These are phyloP conservation scores for Clavariopsis aquatica DNA, from an alignment of 495 filamentous ascomycete species.

Conservation along the genomic window DNA sequence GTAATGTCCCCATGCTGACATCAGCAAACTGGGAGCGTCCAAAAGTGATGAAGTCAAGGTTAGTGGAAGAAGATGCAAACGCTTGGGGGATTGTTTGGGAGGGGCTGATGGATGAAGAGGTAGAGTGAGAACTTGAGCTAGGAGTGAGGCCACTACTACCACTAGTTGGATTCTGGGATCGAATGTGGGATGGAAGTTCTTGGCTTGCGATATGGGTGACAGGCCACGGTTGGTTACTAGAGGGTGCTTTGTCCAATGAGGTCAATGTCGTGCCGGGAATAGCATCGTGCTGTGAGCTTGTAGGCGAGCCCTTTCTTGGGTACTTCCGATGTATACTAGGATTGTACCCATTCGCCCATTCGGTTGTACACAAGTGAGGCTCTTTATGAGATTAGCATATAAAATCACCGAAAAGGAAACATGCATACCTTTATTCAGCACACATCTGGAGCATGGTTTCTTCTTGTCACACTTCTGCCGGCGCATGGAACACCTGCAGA, in stretches of 20 bases:
- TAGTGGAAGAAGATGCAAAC: conserved; percentile 8
- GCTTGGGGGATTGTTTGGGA: not conserved
- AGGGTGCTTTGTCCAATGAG: not conserved
- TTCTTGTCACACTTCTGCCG: conserved; percentile 34
- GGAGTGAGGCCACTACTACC: not conserved
- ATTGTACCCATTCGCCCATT: conserved; percentile 35
- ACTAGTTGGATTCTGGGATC: not conserved
- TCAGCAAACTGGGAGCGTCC: conserved; percentile 26
- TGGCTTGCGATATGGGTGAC: not conserved
- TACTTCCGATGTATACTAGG: conserved; percentile 32
- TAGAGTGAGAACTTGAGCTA: conserved; percentile 3
- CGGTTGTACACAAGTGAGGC: conserved; percentile 26
- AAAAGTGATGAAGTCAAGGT: conserved; percentile 33
- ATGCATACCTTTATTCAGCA: conserved; percentile 19
- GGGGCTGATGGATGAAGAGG: not conserved
- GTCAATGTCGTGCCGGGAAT: not conserved
- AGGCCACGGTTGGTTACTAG: conserved; percentile 5
- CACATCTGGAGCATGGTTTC: conserved; percentile 28
- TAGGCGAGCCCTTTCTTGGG: conserved; percentile 12
- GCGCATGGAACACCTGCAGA: conserved; percentile 19
- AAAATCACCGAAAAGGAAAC: not conserved
- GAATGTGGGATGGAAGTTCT: conserved; percentile 2
- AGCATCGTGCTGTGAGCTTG: not conserved
- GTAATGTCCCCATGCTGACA: conserved; percentile 19
- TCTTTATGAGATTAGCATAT: conserved; percentile 7